Conservation (phyloP, 371 early-diverging fungal species). For the Pancytospora epiphaga region DNA sequence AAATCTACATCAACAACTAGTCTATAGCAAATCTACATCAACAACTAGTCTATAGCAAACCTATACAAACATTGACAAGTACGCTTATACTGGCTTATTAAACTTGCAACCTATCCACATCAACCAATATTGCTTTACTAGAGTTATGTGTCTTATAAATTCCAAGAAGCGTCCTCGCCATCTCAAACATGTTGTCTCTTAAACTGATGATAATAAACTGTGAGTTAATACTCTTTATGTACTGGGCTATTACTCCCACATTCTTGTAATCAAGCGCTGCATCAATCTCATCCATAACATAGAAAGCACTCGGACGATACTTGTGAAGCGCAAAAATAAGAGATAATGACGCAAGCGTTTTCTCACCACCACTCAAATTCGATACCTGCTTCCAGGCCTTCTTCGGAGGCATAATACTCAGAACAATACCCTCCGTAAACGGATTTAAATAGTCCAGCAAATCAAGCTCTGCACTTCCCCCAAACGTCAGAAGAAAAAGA, state of each 20-base stretch:
- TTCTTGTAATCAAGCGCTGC: slow-evolving; percentile 98
- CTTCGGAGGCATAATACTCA: slow-evolving; percentile 98
- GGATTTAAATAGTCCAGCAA: slow-evolving; percentile 96
- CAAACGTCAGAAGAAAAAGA: slow-evolving; percentile 80
- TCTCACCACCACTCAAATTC: slow-evolving; percentile 96
- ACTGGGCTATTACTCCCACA: slow-evolving; percentile 94
- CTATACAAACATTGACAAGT: too few relatives aligned
- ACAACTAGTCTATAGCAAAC: too few relatives aligned
- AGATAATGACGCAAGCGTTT: slow-evolving; percentile 90
- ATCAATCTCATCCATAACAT: slow-evolving; percentile 99
- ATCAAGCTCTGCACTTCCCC: slow-evolving; percentile 97
- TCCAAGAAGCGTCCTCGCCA: slow-evolving; percentile 88
- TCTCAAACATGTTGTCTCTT: slow-evolving; percentile 98
- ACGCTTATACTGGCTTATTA: too few relatives aligned
- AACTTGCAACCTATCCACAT: slow-evolving; percentile 17
- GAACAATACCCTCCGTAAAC: slow-evolving; percentile 92
- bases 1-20: too few relatives aligned
- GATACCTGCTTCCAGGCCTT: slow-evolving; percentile 99
- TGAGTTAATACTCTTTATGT: slow-evolving; percentile 87
- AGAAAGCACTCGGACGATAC: slow-evolving; percentile 93
- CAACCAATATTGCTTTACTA: slow-evolving; percentile 32
- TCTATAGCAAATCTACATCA: too few relatives aligned
- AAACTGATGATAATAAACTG: slow-evolving; percentile 97
- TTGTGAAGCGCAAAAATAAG: slow-evolving; percentile 97
- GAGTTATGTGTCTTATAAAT: slow-evolving; percentile 72